A percentile compares a stretch with the other conserved stretches of the same genome.
Evolutionary conservation across 2,329 filamentous ascomycete genomes (phyloP).

Genomic region (Leptosphaerulina australis): DNA sequence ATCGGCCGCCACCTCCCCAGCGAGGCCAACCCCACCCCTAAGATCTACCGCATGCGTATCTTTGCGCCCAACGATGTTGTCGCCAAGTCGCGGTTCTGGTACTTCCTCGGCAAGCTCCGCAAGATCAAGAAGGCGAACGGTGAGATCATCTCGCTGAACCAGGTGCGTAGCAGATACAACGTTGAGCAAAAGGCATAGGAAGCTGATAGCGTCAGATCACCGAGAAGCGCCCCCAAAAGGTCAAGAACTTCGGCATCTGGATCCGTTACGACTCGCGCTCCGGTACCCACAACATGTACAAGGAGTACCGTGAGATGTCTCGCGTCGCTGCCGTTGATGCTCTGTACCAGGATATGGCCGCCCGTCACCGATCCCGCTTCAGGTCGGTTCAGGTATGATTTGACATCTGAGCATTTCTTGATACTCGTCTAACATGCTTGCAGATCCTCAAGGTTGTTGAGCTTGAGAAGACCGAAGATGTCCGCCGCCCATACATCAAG

Average conservation of each 20-base stretch:
- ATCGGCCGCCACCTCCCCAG: conserved; percentile 99
- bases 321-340: conserved; percentile 93
- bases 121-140: conserved; percentile 99
- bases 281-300: conserved; percentile 99
- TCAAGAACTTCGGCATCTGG: conserved; percentile 99
- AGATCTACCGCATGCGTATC: conserved; percentile 99
- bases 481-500: conserved; percentile 99
- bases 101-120: conserved; percentile 98
- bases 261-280: conserved; percentile 99
- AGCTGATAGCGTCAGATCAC: conserved; percentile 68
- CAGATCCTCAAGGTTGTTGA: conserved; percentile 99
- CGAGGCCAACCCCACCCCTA: conserved; percentile 94
- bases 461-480: conserved; percentile 89
- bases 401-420: not conserved
- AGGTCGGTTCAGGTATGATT: conserved; percentile 90
- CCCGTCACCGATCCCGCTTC: conserved; percentile 97
- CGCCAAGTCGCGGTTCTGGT: conserved; percentile 99
- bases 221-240: conserved; percentile 99
- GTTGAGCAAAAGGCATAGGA: not conserved
- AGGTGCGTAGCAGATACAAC: conserved; percentile 65
- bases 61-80: conserved; percentile 98
- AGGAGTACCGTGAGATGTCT: conserved; percentile 99
- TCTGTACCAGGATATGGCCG: conserved; percentile 99
- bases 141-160: conserved; percentile 97
- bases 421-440: not conserved